phyloP scores from a whole-genome alignment of 345 rosid genomes.

The Nephelium lappaceum region DNA sequence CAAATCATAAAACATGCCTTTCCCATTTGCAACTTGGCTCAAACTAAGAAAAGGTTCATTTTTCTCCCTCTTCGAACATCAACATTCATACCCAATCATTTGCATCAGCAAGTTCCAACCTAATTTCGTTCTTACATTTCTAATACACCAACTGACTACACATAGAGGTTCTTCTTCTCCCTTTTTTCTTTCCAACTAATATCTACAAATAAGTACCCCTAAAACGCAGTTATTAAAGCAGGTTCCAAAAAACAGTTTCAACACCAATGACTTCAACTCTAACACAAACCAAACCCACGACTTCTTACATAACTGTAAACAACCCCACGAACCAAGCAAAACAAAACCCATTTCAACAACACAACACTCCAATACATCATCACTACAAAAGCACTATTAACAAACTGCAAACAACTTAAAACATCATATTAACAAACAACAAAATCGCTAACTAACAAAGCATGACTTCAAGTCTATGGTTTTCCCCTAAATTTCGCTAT shows the following conservation, averaged over 20 bases:
- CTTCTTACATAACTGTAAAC: no score
- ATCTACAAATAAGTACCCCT: background rate
- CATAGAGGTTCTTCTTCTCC: background rate
- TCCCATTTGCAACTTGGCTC: background rate
- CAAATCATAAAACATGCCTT: background rate
- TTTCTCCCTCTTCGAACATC: background rate
- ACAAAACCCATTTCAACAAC: background rate
- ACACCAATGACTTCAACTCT: no score
- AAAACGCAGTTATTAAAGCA: background rate
- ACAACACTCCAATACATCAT: background rate
- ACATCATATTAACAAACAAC: no score
- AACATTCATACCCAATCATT: background rate
- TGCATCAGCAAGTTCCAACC: background rate
- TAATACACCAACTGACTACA: background rate
- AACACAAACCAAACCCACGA: background rate
- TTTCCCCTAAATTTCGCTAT: background rate
- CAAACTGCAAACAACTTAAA: no score
- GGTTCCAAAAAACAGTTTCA: background rate
- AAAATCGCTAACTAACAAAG: background rate
- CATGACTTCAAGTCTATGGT: background rate
- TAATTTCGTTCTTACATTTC: background rate
- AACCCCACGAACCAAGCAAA: no score
- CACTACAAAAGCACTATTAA: no score
- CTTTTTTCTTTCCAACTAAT: background rate
- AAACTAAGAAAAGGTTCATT: background rate